phyloP scores from a whole-genome alignment of 2,329 filamentous ascomycete species.

The Pestalotiopsis sp. region DNA sequence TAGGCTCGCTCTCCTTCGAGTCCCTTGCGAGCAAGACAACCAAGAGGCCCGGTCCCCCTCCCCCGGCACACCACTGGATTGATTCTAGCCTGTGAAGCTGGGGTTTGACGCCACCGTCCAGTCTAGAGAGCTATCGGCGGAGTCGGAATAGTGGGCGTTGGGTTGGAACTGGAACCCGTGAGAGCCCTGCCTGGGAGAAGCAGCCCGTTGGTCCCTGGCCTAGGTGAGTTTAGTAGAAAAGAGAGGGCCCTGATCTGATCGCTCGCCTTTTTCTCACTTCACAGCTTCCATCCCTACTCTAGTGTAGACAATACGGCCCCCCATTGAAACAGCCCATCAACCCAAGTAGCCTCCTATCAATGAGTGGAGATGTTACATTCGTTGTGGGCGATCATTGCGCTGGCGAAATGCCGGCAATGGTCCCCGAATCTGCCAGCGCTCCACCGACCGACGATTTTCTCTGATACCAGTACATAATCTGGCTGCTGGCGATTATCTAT shows the following conservation, averaged over 20 bases:
- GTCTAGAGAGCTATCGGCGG: slow-evolving; percentile 2
- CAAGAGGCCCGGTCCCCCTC: neutral
- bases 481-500: neutral
- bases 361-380: neutral
- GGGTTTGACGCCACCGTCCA: slow-evolving; percentile 7
- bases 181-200: neutral
- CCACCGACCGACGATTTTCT: neutral
- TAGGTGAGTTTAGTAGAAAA: no score
- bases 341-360: neutral
- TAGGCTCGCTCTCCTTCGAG: neutral
- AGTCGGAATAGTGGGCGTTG: slow-evolving; percentile 2
- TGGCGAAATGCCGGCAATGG: neutral
- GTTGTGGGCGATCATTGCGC: neutral
- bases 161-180: neutral
- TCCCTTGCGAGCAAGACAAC: neutral
- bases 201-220: neutral
- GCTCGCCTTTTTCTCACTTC: no score
- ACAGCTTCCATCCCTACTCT: no score
- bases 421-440: neutral
- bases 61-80: neutral
- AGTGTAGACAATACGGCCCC: neutral
- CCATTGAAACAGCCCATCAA: neutral
- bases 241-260: neutral
- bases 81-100: neutral
- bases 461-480: neutral